Base-by-base conservation (phyloP, 805 yeast species). In the Jamesozyma rosinii region DNA sequence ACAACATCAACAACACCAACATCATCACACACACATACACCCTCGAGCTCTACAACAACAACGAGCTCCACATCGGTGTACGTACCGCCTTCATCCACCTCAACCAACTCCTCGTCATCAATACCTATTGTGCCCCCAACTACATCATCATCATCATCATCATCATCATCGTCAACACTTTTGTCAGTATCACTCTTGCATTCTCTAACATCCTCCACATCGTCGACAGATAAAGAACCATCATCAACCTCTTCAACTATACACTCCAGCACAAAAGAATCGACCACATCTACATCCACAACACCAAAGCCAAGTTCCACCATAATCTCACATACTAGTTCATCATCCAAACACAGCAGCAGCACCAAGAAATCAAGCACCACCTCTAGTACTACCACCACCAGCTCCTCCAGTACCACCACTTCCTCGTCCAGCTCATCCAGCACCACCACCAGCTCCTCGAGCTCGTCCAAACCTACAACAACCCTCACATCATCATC, bases 361-460 rank as follows among this genome's bases (percentile, higher is more conserved):
- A 13, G 39, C 17, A 37, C 44, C 31, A 39, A 51, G 17, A 41
- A 44, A 19, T 34, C 58, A 11, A 41, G 43, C 2, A 42, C 43
- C 3, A 30, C 48, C 15, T 26, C 42, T 9, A n/a, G 37, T 9
- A 26, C 20, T 3, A 10, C 35, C 10, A 22, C 41, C 15, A 39
- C 40, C 24, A 31, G 26, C 10, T 21, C n/a, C 29, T 38, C 41
- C 10, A n/a, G 22, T 1, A 24, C 32, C 4, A 33, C 36, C 5
- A 21, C 39, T 15, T 33, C 27, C 4, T 22, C 38, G 8, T 11
- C 22, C 4, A 3, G 18, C 1, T 27, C 38, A 5, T 30, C 38
- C 19, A 17, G 35, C 10, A 6, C 21, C 17, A 13, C 40, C 14
- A 38, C 35, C 3, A 39, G 15, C 11, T 35, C 47, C 4, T 37